phyloP scores from a whole-genome alignment of 768 basidiomycete genomes.

The Psilocybe azurescens region DNA sequence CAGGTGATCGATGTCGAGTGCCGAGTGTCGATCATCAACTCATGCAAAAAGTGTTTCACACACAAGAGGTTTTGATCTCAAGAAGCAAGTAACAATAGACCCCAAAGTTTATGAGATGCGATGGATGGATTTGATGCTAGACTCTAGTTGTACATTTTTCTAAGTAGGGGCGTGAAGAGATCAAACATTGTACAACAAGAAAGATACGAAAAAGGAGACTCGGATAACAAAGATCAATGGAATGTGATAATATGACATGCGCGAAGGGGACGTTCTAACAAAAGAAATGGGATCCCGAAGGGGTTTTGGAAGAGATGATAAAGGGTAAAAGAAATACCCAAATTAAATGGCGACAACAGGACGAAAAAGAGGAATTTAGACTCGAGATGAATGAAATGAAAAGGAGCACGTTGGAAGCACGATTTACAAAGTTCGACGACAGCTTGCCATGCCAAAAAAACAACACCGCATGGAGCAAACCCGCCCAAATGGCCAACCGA shows the following conservation, averaged over 20 bases:
- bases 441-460: not conserved
- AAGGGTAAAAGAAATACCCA: not conserved
- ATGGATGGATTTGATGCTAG: too few species aligned
- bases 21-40: too few species aligned
- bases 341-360: not conserved
- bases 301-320: not conserved
- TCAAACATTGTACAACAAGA: not conserved
- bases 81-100: too few species aligned
- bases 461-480: not conserved
- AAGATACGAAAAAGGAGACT: not conserved
- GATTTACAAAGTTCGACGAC: too few species aligned
- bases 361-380: too few species aligned
- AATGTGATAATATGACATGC: too few species aligned
- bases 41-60: too few species aligned
- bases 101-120: too few species aligned
- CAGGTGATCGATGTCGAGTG: too few species aligned
- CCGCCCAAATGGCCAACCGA: not conserved
- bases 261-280: not conserved
- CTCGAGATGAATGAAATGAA: not conserved
- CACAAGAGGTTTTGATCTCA: too few species aligned
- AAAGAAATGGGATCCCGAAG: not conserved
- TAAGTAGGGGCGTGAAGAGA: too few species aligned
- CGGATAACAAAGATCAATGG: not conserved
- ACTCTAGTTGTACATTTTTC: too few species aligned
- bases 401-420: not conserved